Conservation (phyloP, 2,329 filamentous ascomycete species). For the Ambrosiella cleistominuta region DNA sequence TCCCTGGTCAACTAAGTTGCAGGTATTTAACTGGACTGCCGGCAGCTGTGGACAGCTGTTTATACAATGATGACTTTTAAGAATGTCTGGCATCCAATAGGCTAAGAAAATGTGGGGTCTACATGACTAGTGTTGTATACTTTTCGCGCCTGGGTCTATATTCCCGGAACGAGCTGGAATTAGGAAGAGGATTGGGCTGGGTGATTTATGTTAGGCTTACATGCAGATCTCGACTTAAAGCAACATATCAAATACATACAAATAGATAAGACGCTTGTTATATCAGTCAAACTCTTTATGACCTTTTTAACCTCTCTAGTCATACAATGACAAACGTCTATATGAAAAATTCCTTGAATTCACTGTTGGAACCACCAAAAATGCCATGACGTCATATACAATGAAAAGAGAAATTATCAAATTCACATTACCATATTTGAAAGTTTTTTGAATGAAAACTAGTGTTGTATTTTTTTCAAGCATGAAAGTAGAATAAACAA, state of each 20-base stretch:
- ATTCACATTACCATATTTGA: too few relatives aligned
- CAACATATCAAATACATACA: too few relatives aligned
- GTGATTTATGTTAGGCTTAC: background rate
- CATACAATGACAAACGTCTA: too few relatives aligned
- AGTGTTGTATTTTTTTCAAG: slow-evolving; percentile 12
- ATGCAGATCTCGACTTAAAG: background rate
- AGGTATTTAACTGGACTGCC: background rate
- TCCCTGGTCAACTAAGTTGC: background rate
- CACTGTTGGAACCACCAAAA: too few relatives aligned
- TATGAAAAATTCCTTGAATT: too few relatives aligned
- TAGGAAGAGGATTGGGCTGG: background rate
- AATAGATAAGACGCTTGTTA: too few relatives aligned
- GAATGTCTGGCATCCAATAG: slow-evolving; percentile 12
- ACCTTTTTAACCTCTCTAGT: too few relatives aligned
- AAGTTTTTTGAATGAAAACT: too few relatives aligned
- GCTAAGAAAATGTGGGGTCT: slow-evolving; percentile 2
- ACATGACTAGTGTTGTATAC: slow-evolving; percentile 1
- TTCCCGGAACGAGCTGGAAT: background rate
- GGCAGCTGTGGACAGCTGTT: slow-evolving; percentile 1
- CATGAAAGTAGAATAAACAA: too few relatives aligned
- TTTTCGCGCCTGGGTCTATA: background rate
- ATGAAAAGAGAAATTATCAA: too few relatives aligned
- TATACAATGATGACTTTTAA: slow-evolving; percentile 10
- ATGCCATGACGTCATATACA: too few relatives aligned
- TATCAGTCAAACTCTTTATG: too few relatives aligned